Evolutionary conservation across 2,329 filamentous ascomycete species (phyloP).

Genomic region (Decorospora gaudefroyi): DNA sequence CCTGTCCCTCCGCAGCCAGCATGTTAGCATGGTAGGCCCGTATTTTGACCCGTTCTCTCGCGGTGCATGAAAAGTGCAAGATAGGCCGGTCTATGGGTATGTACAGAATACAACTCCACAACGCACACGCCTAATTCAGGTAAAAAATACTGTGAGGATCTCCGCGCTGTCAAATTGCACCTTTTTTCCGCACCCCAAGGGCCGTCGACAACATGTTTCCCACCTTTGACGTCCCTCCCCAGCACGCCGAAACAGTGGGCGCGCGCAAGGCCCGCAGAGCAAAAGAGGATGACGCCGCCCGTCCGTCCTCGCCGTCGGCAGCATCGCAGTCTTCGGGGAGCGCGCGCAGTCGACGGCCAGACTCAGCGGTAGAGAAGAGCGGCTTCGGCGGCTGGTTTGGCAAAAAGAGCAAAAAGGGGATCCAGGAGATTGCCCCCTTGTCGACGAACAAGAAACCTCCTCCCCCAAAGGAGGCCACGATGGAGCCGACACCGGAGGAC

Average conservation of each 20-base stretch:
- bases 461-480: neutral
- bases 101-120: too few species aligned
- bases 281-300: constrained; percentile 25
- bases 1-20: too few species aligned
- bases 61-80: too few species aligned
- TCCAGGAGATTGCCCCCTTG: constrained; percentile 30
- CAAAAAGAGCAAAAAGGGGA: constrained; percentile 29
- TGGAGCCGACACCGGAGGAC: constrained; percentile 8
- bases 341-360: constrained; percentile 15
- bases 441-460: constrained; percentile 17
- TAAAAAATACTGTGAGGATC: constrained; percentile 13
- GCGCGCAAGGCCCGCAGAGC: constrained; percentile 31
- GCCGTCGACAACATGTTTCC: constrained; percentile 29
- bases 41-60: too few species aligned
- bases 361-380: constrained; percentile 17
- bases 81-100: too few species aligned
- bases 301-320: constrained; percentile 25
- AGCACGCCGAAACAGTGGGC: constrained; percentile 34
- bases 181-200: too few species aligned
- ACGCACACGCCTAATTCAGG: too few species aligned
- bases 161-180: constrained; percentile 3
- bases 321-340: constrained; percentile 33
- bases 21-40: too few species aligned
- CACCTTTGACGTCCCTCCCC: constrained; percentile 33
- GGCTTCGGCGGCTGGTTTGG: constrained; percentile 27